Conservation (phyloP, 2,329 filamentous ascomycete genomes). For the Ophiostoma perfectum region DNA sequence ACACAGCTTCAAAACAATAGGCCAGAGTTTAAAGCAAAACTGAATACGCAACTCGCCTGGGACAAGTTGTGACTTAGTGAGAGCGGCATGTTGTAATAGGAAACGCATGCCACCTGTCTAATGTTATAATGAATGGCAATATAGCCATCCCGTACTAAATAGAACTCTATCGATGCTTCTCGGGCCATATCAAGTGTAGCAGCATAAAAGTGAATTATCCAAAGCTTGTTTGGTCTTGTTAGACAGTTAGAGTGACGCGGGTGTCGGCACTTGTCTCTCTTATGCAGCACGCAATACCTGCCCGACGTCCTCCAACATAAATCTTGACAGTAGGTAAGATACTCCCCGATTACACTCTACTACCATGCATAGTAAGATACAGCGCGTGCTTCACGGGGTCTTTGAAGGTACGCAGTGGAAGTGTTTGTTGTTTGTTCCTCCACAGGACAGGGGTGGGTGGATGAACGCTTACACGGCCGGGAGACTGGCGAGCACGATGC, state of each 20-base stretch:
- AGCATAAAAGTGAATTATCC: background rate
- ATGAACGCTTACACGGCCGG: background rate
- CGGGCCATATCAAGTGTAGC: too few species aligned
- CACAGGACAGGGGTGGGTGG: background rate
- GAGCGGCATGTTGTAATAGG: too few species aligned
- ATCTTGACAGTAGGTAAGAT: background rate
- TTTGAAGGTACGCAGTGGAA: too few species aligned
- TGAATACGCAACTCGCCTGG: background rate
- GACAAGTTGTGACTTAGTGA: background rate
- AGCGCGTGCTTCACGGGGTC: too few species aligned
- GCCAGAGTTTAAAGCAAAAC: background rate
- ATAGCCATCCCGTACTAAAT: too few species aligned
- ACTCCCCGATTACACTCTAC: too few species aligned
- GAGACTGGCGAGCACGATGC: background rate
- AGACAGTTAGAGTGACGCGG: background rate
- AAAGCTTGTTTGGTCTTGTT: background rate
- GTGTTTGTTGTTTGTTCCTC: background rate
- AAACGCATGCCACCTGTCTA: too few species aligned
- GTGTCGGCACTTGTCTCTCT: background rate
- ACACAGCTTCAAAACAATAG: background rate
- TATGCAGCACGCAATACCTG: background rate
- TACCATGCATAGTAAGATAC: too few species aligned
- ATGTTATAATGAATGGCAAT: too few species aligned
- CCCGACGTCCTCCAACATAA: background rate
- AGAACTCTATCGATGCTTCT: too few species aligned